Evolutionary conservation across 371 early-diverging fungal species (phyloP), one percentile per base, ranked within the genome.

Genomic region (Fennellomyces sp.): DNA sequence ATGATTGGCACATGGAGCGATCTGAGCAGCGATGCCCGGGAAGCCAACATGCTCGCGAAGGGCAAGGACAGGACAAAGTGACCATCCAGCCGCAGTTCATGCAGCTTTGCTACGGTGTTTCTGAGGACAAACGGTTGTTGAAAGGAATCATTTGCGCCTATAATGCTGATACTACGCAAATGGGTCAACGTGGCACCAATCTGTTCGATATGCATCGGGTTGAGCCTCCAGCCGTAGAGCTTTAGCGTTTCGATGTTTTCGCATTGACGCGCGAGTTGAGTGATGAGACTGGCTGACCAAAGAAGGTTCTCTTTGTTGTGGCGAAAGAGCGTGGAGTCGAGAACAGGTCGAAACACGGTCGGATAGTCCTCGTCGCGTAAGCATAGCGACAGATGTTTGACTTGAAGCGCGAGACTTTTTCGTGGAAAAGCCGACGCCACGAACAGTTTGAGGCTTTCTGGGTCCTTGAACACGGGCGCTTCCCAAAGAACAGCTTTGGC

Each of bases 151-250:
- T 60, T 64, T 12, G 54, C 38, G 5, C 80, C 77, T 38, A 80
- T 68, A 3, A 80, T 42, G 2, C 52, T n/a, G 15, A 80, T 45
- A 0, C 49, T 35, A 3, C 41, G 31, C 1, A 80, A 33, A 1
- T 54, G 51, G 4, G 33, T 53, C 4, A 69, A 52, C 0, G 50
- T 38, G 0, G 52, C 56, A 5, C 58, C 61, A 0, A 78, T 15
- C 13, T 13, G 23, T 11, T 77, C 74, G 12, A 78, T 42, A 15
- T 67, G 41, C 5, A 10, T 7, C 3, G 68, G 56, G 0, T 64
- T 35, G 0, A 81, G 13, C 0, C 56, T 17, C 72, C 74, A 75
- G 3, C 82, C 82, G 54, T 81, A 81, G 13, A 76, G 64, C 8
- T 66, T 62, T 6, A 78, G 29, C 2, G 45, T 29, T n/a, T 52